phyloP scores from a whole-genome alignment of 2,329 filamentous ascomycete species.

The Aurifilum marmelostoma region DNA sequence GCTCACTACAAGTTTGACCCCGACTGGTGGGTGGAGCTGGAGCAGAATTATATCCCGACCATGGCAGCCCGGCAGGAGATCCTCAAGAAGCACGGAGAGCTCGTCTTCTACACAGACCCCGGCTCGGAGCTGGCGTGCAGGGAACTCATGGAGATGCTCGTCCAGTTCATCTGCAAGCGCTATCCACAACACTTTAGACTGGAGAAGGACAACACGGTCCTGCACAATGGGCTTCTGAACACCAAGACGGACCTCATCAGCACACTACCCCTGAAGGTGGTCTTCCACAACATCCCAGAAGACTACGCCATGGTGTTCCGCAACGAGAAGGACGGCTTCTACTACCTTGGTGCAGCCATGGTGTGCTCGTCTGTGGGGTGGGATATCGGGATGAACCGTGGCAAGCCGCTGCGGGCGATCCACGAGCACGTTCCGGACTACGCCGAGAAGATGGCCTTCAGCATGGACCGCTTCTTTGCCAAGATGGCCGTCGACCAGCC shows the following conservation, averaged over 20 bases:
- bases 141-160: conserved; percentile 83
- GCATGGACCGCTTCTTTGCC: conserved; percentile 85
- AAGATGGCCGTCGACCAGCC: conserved; percentile 74
- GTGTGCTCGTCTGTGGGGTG: conserved; percentile 82
- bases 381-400: conserved; percentile 76
- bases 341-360: conserved; percentile 74
- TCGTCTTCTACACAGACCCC: conserved; percentile 69
- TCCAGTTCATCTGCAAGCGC: conserved; percentile 77
- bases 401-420: conserved; percentile 69
- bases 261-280: conserved; percentile 67
- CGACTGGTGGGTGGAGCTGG: conserved; percentile 89
- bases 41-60: conserved; percentile 69
- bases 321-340: conserved; percentile 71
- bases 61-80: conserved; percentile 71
- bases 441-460: conserved; percentile 84
- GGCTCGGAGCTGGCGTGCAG: conserved; percentile 80
- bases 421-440: conserved; percentile 80
- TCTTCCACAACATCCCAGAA: conserved; percentile 80
- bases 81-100: conserved; percentile 63
- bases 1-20: conserved; percentile 77
- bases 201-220: conserved; percentile 56
- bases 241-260: conserved; percentile 63
- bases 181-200: conserved; percentile 73
- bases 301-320: conserved; percentile 80
- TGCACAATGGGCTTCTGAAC: conserved; percentile 71